These are phyloP conservation scores for Gossypium sturtianum DNA, from an alignment of 345 rosid genomes.

Conservation along the genomic window DNA sequence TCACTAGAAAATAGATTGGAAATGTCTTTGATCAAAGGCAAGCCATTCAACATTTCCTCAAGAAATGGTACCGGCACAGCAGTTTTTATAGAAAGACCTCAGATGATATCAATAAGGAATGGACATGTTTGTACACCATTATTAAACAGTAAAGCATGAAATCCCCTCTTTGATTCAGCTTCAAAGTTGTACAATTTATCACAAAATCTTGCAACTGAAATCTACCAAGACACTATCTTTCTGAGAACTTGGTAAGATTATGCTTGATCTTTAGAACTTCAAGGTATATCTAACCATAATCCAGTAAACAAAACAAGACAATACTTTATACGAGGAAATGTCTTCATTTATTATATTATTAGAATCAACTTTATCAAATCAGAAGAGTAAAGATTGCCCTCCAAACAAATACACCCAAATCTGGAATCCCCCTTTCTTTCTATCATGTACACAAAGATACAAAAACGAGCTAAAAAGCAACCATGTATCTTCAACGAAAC, in stretches of 20 bases:
- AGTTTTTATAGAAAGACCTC: background rate
- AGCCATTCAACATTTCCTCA: background rate
- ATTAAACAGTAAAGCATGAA: background rate
- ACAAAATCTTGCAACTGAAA: background rate
- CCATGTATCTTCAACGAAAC: conserved; percentile 22
- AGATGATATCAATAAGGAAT: no score
- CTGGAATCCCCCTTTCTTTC: conserved; percentile 2
- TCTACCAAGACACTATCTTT: background rate
- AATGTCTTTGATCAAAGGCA: background rate
- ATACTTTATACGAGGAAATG: background rate
- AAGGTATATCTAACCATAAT: background rate
- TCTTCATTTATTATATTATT: background rate
- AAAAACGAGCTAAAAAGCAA: conserved; percentile 23
- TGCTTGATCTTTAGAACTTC: background rate
- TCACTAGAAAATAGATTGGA: background rate
- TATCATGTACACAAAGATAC: conserved; percentile 17
- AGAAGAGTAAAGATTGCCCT: conserved; percentile 20
- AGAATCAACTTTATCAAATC: conserved; percentile 9
- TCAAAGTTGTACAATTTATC: background rate
- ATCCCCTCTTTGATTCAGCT: background rate
- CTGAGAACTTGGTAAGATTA: background rate
- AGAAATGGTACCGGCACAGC: background rate
- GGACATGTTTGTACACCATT: no score
- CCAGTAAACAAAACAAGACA: background rate
- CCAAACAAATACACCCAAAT: conserved; percentile 2